Base-by-base conservation (phyloP, 2,329 filamentous ascomycete species). In the Penicillium sumatraense region DNA sequence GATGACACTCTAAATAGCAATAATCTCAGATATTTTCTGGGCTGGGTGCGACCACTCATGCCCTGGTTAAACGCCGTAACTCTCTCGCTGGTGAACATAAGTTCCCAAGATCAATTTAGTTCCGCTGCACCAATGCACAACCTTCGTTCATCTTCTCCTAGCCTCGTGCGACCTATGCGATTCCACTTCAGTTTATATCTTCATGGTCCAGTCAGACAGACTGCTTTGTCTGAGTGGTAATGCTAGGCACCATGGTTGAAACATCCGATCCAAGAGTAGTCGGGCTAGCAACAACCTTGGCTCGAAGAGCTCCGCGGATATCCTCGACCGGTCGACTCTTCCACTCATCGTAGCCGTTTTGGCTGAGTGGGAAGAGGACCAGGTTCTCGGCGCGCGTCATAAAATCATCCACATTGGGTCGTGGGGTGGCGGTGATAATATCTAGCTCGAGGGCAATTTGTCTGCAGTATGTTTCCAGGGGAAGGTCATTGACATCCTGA, bases 401-500 rank as follows among this genome's bases (percentile, higher is more conserved):
- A 59, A 86, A 88, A 18, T 85, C 76, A 3, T 76, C 69, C 41
- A 77, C 74, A 33, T 75, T 75, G 2, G 83, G 83, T 31, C 82
- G 74, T 1, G 82, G 81, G 10, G 75, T 78, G 51, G 85, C 81
- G 20, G 87, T 86, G 62, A 93, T 86, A 54, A 89, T 85, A 68
- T 93, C 89, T 63, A 95, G 80, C 64, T 96, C 91, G 27, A 82
- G 73, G 20, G 88, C 84, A 38, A 95, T 81, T 67, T 92, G 88
- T 33, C 87, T 82, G 75, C 90, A 95, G 79, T 87, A 96, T 13
- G 81, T 77, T 68, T 93, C 90, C 2, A 93, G 80, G 0, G 89
- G 88, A 38, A 93, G 76, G 72, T 95, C 90, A 68, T 95, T 95
- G 63, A 93, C 90, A 60, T 95, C 90, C 60, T 86, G 81, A 54